Evolutionary conservation across 2,329 filamentous ascomycete genomes (phyloP), one percentile per base, ranked within the genome.

Genomic region (Phoma sp.): DNA sequence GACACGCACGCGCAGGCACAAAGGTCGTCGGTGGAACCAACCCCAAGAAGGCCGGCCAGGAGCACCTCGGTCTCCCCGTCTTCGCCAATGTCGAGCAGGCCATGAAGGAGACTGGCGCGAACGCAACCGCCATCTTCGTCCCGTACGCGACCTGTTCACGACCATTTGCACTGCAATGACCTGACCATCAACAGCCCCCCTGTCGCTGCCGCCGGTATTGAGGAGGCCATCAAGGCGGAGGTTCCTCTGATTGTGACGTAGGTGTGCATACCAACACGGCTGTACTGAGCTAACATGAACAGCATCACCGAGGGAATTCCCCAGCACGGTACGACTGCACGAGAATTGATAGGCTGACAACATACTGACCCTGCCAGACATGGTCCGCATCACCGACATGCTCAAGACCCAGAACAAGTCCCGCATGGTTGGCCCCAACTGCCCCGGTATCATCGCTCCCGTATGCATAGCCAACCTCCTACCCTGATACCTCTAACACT

Each of bases 1-100:
- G 68, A 74, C 68, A 57, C 37, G 29, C 32, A 28, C 52, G 33
- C 34, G 37, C 71, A 96, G 92, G 93, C 77, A 99, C 95, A 71
- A 93, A 96, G 77, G 92, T 99, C 66, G 92, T 99, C 66, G 95
- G 95, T 78, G 95, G 95, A 75, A 98, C 93, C 74, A 98, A 98
- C 83, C 95, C 95, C 76, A 98, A 96, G 86, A 99, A 99, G 84
- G 95, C 95, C 65, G 95, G 95, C 74, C 81, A 86, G 71, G 88
- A 87, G 75, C 95, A 99, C 80, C 87, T 99, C 60, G 92, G 87
- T 75, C 89, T 90, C 67, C 95, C 95, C 56, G 95, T 99, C 73
- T 99, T 98, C 80, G 90, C 87, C 71, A 93, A 85, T 69, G 95
- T 99, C 67, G 80, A 81, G 67, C 92, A 99, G 49, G 95, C 91